Percentiles rank a stretch among this genome's conserved stretches.
phyloP scores from a whole-genome alignment of 495 filamentous ascomycete genomes.

The Lasiosphaeria hispida region DNA sequence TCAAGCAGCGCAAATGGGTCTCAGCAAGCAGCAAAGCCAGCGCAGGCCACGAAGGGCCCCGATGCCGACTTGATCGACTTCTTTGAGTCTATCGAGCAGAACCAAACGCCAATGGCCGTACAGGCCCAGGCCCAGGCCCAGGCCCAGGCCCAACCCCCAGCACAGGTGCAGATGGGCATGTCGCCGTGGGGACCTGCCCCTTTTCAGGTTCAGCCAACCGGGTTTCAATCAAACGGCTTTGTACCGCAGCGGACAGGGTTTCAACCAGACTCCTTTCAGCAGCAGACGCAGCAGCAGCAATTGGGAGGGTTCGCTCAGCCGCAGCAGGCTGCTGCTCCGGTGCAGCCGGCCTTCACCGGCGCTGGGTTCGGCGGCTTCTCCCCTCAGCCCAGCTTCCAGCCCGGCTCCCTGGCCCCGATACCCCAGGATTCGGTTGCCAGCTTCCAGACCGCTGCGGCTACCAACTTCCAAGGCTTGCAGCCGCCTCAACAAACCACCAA shows the following conservation, averaged over 20 bases:
- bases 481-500: slow-evolving; percentile 65
- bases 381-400: slow-evolving; percentile 57
- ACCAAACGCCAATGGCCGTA: slow-evolving; percentile 69
- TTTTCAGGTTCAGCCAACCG: slow-evolving; percentile 32
- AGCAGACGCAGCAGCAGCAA: slow-evolving; percentile 51
- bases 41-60: slow-evolving; percentile 54
- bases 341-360: slow-evolving; percentile 60
- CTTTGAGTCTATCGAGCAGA: slow-evolving; percentile 94
- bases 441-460: slow-evolving; percentile 43
- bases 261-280: slow-evolving; percentile 49
- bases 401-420: slow-evolving; percentile 55
- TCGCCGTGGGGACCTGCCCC: slow-evolving; percentile 30
- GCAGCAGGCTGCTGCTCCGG: slow-evolving; percentile 47
- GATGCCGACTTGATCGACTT: slow-evolving; percentile 93
- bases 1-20: slow-evolving; percentile 30
- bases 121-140: slow-evolving; percentile 40
- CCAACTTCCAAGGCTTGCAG: slow-evolving; percentile 44
- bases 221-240: slow-evolving; percentile 54
- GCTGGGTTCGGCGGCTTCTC: slow-evolving; percentile 87
- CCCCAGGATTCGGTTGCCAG: slow-evolving; percentile 62
- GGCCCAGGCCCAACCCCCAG: slow-evolving; percentile 16
- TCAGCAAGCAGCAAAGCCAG: slow-evolving; percentile 18
- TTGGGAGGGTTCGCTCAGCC: slow-evolving; percentile 24
- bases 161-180: slow-evolving; percentile 33
- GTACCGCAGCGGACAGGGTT: slow-evolving; percentile 47